These are phyloP conservation scores for Hanseniaspora meyeri DNA, from an alignment of 805 yeast genomes.

Conservation along the genomic window DNA sequence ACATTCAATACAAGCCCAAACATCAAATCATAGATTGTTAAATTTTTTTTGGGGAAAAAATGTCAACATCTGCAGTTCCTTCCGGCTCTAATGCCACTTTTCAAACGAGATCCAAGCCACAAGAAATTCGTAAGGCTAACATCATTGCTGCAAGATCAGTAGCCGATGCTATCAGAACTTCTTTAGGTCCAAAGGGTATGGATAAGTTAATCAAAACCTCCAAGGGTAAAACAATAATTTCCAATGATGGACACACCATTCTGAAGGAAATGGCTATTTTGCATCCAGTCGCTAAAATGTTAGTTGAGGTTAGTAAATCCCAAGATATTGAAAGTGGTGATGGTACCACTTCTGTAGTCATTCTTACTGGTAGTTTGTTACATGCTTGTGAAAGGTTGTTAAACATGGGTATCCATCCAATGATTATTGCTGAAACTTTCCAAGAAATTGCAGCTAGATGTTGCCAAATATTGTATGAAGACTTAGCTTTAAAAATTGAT, in stretches of 20 bases:
- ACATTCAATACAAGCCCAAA: background rate
- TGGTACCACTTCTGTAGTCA: conserved; percentile 96
- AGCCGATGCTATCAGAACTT: conserved; percentile 87
- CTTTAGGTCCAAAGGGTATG: conserved; percentile 98
- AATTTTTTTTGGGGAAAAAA: background rate
- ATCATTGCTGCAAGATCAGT: conserved; percentile 89
- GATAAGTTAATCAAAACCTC: conserved; percentile 97
- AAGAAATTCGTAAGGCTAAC: conserved; percentile 80
- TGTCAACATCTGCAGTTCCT: conserved; percentile 20
- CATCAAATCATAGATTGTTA: background rate
- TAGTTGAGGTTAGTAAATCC: conserved; percentile 93
- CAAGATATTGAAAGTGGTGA: conserved; percentile 99
- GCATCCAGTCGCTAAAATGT: conserved; percentile 97
- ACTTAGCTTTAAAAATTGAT: conserved; percentile 74
- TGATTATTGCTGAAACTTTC: conserved; percentile 84
- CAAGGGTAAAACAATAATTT: conserved; percentile 80
- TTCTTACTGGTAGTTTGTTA: conserved; percentile 81
- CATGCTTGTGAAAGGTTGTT: conserved; percentile 91
- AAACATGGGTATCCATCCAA: conserved; percentile 88
- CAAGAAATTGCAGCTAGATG: conserved; percentile 78
- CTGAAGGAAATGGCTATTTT: conserved; percentile 94
- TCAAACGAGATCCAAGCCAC: conserved; percentile 87
- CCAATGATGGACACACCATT: conserved; percentile 97
- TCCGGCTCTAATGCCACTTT: conserved; percentile 72
- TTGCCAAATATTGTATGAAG: conserved; percentile 58